Percentiles rank a stretch among this genome's conserved stretches.
Conservation (phyloP, 768 basidiomycete species). For the Mycena chlorophos region DNA sequence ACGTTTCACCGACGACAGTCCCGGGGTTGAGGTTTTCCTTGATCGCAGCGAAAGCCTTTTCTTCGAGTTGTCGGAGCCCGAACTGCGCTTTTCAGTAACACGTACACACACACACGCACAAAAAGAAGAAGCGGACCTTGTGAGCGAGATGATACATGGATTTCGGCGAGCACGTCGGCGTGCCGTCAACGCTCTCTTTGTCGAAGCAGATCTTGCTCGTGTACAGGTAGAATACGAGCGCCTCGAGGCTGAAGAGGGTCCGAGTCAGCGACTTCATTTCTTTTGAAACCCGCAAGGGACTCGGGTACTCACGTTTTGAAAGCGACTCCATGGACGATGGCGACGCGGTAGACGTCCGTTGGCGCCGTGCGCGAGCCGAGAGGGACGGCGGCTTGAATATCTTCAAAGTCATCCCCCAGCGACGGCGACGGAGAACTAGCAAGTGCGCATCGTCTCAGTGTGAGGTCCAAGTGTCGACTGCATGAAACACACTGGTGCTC, state of each 20-base stretch:
- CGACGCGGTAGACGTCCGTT: neutral
- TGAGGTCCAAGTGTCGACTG: neutral
- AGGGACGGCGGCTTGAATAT: no score
- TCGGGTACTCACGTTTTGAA: slow-evolving; percentile 22
- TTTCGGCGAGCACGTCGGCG: slow-evolving; percentile 38
- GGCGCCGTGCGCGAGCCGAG: no score
- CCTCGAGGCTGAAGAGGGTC: slow-evolving; percentile 35
- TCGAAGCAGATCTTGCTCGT: slow-evolving; percentile 34
- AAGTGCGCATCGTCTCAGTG: neutral
- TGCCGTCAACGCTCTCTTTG: neutral
- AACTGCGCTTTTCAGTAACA: neutral
- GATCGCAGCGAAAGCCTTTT: neutral
- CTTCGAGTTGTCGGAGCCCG: neutral
- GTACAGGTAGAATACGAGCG: slow-evolving; percentile 42
- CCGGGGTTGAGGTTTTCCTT: neutral
- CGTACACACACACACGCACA: neutral
- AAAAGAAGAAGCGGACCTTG: slow-evolving; percentile 32
- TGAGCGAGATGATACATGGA: slow-evolving; percentile 45
- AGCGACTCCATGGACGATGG: neutral
- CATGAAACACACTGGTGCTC: neutral
- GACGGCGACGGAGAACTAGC: neutral
- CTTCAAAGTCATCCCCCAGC: neutral
- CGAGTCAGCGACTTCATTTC: no score
- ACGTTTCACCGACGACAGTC: neutral
- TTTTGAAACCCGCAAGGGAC: neutral